Evolutionary conservation across 441 rosid genomes (phyloP).

Genomic region (Cnidoscolus chayamansa): DNA sequence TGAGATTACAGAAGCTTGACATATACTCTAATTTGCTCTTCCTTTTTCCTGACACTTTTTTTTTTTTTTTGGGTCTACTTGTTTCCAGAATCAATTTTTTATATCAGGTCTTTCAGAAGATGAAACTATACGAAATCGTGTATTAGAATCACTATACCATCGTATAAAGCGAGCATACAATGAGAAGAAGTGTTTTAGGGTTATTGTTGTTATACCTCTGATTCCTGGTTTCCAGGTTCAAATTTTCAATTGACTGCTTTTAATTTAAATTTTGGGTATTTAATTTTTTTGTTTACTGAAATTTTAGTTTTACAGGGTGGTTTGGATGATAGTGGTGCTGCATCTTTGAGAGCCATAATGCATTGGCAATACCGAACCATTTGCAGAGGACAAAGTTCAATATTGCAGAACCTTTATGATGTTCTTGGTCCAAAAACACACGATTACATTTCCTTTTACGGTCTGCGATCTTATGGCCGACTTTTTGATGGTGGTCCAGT

Average conservation of each 20-base stretch:
- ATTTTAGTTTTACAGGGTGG: conserved; percentile 68
- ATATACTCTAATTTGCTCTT: conserved; percentile 21
- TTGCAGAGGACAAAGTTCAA: conserved; percentile 82
- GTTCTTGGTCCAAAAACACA: conserved; percentile 70
- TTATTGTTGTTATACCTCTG: conserved; percentile 87
- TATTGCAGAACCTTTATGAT: conserved; percentile 70
- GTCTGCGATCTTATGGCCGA: conserved; percentile 82
- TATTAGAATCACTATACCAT: conserved; percentile 76
- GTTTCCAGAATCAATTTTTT: conserved; percentile 97
- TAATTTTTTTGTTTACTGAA: conserved; percentile 15
- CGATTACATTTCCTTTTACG: conserved; percentile 92
- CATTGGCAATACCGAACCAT: conserved; percentile 99
- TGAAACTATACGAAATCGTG: conserved; percentile 77
- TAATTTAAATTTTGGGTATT: conserved; percentile 16
- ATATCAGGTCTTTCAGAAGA: conserved; percentile 99
- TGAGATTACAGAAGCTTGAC: conserved; percentile 20
- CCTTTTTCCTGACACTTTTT: conserved; percentile 35
- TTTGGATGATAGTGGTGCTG: conserved; percentile 93
- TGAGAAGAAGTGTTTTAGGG: conserved; percentile 85
- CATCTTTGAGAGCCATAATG: conserved; percentile 98
- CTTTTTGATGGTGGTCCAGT: conserved; percentile 86
- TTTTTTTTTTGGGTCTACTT: conserved; percentile 31
- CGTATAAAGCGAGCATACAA: conserved; percentile 83
- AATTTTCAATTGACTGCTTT: conserved; percentile 21
- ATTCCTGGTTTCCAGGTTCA: conserved; percentile 97